phyloP scores from a whole-genome alignment of 352 stramenopile genomes.

The Globisporangium cystogenes region DNA sequence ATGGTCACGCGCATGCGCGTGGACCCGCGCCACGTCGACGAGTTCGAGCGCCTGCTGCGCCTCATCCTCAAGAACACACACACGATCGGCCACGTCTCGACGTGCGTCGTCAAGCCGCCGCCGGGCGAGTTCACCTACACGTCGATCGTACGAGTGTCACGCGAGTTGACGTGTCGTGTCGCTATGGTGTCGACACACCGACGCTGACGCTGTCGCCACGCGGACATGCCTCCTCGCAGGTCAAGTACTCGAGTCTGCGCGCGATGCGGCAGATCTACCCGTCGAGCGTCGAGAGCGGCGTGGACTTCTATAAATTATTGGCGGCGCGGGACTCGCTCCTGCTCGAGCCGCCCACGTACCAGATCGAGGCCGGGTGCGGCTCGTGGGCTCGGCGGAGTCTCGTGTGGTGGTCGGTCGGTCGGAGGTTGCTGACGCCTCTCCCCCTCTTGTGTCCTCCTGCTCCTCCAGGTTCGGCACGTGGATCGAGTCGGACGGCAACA shows the following conservation, averaged over 20 bases:
- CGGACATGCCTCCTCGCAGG: too few relatives aligned
- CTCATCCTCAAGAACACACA: conserved; percentile 82
- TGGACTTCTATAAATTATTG: conserved; percentile 79
- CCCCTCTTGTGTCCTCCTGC: not conserved
- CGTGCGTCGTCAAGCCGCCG: conserved; percentile 71
- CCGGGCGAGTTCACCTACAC: conserved; percentile 76
- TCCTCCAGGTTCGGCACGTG: conserved; percentile 57
- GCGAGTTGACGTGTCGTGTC: too few relatives aligned
- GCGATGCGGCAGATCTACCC: conserved; percentile 77
- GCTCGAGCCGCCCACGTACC: conserved; percentile 71
- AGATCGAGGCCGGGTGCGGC: conserved; percentile 77
- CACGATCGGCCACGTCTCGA: conserved; percentile 74
- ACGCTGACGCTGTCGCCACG: too few relatives aligned
- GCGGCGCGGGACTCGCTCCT: conserved; percentile 71
- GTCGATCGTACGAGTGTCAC: conserved; percentile 77
- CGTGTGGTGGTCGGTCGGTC: too few relatives aligned
- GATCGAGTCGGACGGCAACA: conserved; percentile 80
- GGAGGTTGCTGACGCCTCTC: not conserved
- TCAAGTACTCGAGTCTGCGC: conserved; percentile 72
- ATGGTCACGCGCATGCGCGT: conserved; percentile 84
- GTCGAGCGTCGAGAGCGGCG: conserved; percentile 46
- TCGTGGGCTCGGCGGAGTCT: not conserved
- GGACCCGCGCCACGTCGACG: conserved; percentile 61
- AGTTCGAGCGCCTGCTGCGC: conserved; percentile 73
- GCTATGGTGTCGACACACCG: too few relatives aligned